Conservation (phyloP, 257 asterid species). For the Plantago elongata region DNA sequence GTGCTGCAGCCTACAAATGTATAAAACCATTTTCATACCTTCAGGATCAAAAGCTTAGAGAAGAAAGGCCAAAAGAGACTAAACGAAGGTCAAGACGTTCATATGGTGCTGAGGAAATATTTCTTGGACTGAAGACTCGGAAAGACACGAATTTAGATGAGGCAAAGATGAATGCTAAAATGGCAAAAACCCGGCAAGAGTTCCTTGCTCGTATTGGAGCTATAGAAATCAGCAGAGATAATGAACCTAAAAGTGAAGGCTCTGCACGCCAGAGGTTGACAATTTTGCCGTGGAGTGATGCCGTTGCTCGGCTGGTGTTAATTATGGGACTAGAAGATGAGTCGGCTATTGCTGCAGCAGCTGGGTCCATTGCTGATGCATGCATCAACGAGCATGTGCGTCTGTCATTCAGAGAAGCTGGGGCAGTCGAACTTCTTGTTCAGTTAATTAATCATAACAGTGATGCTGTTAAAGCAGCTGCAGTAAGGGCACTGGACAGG, state of each 20-base stretch:
- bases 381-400: conserved; percentile 72
- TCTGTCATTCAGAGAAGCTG: conserved; percentile 64
- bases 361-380: conserved; percentile 70
- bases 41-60: no score
- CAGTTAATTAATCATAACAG: conserved; percentile 56
- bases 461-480: conserved; percentile 51
- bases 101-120: conserved; percentile 70
- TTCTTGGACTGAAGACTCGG: conserved; percentile 58
- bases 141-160: conserved; percentile 47
- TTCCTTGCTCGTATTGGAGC: conserved; percentile 90
- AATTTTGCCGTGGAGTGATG: conserved; percentile 69
- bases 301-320: conserved; percentile 79
- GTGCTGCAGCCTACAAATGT: conserved; percentile 66
- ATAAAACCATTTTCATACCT: conserved; percentile 52
- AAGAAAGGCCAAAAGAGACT: conserved; percentile 6
- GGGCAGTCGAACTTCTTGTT: conserved; percentile 62
- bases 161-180: conserved; percentile 57
- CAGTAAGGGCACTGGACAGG: conserved; percentile 60
- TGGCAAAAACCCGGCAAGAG: conserved; percentile 66
- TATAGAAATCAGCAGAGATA: conserved; percentile 58
- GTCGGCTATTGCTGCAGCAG: conserved; percentile 66
- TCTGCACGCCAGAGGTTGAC: conserved; percentile 42
- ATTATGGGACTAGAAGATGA: conserved; percentile 88
- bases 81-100: conserved; percentile 50
- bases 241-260: conserved; percentile 11